These are phyloP conservation scores for Aspergillus caelatus DNA, from an alignment of 2,329 filamentous ascomycete species.

Conservation along the genomic window DNA sequence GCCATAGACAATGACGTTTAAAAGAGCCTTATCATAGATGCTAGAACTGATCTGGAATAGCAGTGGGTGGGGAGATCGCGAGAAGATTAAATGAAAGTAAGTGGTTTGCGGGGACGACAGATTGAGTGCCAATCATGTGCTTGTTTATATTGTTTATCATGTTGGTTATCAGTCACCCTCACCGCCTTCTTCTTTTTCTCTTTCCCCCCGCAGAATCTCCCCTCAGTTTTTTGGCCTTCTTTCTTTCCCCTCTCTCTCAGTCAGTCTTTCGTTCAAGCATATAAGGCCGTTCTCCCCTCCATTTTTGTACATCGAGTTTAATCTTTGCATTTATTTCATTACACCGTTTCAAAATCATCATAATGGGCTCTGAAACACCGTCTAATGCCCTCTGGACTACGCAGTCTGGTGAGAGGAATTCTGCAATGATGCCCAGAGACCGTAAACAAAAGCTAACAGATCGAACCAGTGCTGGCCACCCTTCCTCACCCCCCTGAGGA, in stretches of 20 bases:
- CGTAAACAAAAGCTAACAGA: conserved; percentile 1
- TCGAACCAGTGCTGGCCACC: conserved; percentile 61
- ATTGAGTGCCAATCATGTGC: conserved; percentile 2
- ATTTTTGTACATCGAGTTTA: not conserved
- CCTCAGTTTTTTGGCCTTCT: conserved; percentile 5
- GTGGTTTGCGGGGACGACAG: conserved; percentile 9
- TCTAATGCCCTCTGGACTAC: conserved; percentile 36
- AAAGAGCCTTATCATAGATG: not conserved
- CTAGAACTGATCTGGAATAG: conserved; percentile 1
- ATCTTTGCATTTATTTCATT: not conserved
- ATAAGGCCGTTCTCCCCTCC: not conserved
- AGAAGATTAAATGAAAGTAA: not conserved
- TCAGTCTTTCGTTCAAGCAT: conserved; percentile 10
- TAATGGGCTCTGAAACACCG: conserved; percentile 34
- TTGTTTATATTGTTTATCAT: not conserved
- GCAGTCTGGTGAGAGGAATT: conserved; percentile 34
- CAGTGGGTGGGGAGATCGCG: conserved; percentile 2
- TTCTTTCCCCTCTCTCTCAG: conserved; percentile 10
- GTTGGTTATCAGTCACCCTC: conserved; percentile 3
- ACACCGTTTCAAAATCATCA: conserved; percentile 3
- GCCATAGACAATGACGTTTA: not conserved
- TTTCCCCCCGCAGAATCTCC: conserved; percentile 7
- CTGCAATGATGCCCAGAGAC: conserved; percentile 7
- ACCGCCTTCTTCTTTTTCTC: conserved; percentile 11
- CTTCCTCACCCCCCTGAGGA: conserved; percentile 64